These are phyloP conservation scores for Sanguinoderma infundibulare DNA, from an alignment of 1,284 basidiomycete genomes.

Conservation along the genomic window DNA sequence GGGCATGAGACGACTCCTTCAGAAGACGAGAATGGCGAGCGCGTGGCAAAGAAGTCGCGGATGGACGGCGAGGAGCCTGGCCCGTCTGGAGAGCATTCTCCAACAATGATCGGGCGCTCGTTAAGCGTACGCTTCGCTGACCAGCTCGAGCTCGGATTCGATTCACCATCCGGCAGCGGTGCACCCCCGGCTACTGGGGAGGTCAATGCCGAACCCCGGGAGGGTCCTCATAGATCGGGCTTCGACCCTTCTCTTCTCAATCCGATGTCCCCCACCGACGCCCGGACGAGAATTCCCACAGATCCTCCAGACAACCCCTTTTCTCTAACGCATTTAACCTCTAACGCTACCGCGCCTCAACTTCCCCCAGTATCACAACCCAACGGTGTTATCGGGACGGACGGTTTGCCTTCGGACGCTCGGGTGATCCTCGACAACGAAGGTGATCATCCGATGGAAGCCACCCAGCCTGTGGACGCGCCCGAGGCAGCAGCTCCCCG, in stretches of 20 bases:
- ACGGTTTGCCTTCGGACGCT: slow-evolving; percentile 10
- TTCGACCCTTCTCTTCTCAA: slow-evolving; percentile 64
- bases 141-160: slow-evolving; percentile 6
- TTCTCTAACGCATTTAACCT: neutral
- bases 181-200: neutral
- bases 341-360: neutral
- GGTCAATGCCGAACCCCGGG: neutral
- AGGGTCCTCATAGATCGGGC: slow-evolving; percentile 40
- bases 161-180: neutral
- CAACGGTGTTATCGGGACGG: neutral
- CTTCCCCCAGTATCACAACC: neutral
- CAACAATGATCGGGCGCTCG: slow-evolving; percentile 15
- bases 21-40: slow-evolving; percentile 53
- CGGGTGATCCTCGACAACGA: slow-evolving; percentile 14
- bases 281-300: slow-evolving; percentile 3
- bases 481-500: neutral
- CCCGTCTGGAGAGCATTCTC: slow-evolving; percentile 42
- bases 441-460: slow-evolving; percentile 19
- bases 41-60: slow-evolving; percentile 60
- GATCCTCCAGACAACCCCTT: slow-evolving; percentile 26
- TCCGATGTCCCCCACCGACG: slow-evolving; percentile 39
- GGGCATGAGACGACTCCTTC: slow-evolving; percentile 59
- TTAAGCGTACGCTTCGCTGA: slow-evolving; percentile 29
- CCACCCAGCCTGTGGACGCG: slow-evolving; percentile 6
- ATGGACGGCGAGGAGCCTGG: slow-evolving; percentile 46